Evolutionary conservation across 768 basidiomycete species (phyloP), one percentile per base, ranked within the genome.

Genomic region (Podaxis sp.): DNA sequence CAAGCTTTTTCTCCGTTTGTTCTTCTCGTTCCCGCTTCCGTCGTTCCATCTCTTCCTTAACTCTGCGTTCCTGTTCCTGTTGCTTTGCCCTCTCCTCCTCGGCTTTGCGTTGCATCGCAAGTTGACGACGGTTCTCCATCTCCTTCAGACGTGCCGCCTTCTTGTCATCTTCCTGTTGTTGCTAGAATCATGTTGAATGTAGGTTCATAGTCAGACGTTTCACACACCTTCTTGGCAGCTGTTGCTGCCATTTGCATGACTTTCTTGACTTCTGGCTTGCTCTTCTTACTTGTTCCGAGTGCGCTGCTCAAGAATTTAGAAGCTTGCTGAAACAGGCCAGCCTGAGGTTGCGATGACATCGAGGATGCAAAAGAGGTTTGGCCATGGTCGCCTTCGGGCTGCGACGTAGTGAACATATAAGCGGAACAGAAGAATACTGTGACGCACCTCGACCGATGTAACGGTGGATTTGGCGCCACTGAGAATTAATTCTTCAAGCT

Each of bases 81-180:
- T 79, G 75, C 36, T 83, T 83, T 1, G 77, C 73, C 71, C 83
- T 89, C 72, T 91, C 91, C 68, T 93, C 91, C 55, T 92, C 91
- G 1, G 82, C 88, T 72, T 94, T 95, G 69, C 87, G 82, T 70
- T 90, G 87, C 61, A 81, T 71, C 22, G 82, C 87, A 47, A 76
- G 84, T 68, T 86, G 90, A n/a, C 93, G 86, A 49, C 93, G 82
- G 51, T 82, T 81, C 66, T 96, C 94, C 86, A 91, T 91, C 62
- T 94, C 90, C 67, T 87, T 93, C 63, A 90, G 75, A 27, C 89
- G 80, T 11, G 82, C 76, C 1, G 82, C 84, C 73, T 91, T 93
- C 75, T 89, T 93, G 66, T 93, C 93, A 37, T 83, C 82, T 70
- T 93, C 91, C 66, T 91, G 92, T 79, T 96, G 91, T 81, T 96